Conservation (phyloP, 1,139 yeast species). For the Kurtzmaniella natalensis region DNA sequence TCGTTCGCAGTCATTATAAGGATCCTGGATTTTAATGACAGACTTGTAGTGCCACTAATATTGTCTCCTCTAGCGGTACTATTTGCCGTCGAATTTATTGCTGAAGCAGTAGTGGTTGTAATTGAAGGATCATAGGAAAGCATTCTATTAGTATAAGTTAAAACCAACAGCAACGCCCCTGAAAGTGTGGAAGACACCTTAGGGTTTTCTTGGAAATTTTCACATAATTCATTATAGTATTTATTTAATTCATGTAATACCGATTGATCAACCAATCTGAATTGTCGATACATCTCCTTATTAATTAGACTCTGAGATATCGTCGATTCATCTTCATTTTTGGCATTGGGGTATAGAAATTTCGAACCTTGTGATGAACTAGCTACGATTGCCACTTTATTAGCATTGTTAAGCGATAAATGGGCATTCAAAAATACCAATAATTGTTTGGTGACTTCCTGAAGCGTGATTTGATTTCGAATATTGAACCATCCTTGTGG, state of each 20-base stretch:
- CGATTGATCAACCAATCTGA: conserved; percentile 73
- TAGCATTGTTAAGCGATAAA: conserved; percentile 77
- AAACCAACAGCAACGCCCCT: conserved; percentile 75
- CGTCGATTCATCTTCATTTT: conserved; percentile 17
- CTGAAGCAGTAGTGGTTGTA: conserved; percentile 44
- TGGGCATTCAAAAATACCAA: conserved; percentile 81
- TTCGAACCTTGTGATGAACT: conserved; percentile 70
- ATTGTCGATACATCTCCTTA: conserved; percentile 75
- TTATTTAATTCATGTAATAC: conserved; percentile 58
- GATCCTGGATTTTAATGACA: conserved; percentile 62
- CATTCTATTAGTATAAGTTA: conserved; percentile 74
- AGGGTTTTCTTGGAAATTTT: conserved; percentile 13
- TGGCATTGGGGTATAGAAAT: conserved; percentile 63
- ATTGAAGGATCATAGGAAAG: conserved; percentile 48
- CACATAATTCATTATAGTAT: conserved; percentile 34
- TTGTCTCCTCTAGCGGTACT: conserved; percentile 12
- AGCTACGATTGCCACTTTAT: conserved; percentile 78
- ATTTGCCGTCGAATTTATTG: conserved; percentile 39
- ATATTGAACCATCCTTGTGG: conserved; percentile 73
- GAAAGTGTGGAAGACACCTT: conserved; percentile 47
- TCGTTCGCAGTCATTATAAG: conserved; percentile 73
- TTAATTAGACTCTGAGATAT: conserved; percentile 19
- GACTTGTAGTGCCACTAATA: conserved; percentile 14
- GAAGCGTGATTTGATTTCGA: conserved; percentile 39
- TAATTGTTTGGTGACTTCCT: conserved; percentile 55